Evolutionary conservation across 2,329 filamentous ascomycete genomes (phyloP).

Genomic region (Phialocephala subalpina): DNA sequence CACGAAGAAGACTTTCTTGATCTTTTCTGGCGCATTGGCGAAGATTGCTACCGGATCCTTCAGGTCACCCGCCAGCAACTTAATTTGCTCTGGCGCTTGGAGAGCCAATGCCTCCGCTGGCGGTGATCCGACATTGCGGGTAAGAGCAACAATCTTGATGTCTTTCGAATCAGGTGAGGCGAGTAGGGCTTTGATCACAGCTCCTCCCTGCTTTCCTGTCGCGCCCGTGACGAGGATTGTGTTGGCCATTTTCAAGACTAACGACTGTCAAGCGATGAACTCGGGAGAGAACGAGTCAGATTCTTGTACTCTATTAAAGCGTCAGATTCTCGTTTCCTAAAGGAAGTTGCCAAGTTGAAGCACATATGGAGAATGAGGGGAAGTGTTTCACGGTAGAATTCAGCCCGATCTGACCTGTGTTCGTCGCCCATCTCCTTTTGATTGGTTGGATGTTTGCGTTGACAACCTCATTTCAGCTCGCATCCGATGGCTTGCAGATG

Average conservation of each 20-base stretch:
- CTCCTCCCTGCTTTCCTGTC: conserved; percentile 56
- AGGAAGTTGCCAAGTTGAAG: background rate
- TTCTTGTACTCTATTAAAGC: background rate
- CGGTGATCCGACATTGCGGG: conserved; percentile 57
- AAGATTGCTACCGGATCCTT: conserved; percentile 60
- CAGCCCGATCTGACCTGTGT: conserved; percentile 5
- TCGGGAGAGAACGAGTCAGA: background rate
- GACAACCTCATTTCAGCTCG: conserved; percentile 12
- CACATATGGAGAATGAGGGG: background rate
- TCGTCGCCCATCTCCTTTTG: background rate
- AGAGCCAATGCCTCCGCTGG: conserved; percentile 56
- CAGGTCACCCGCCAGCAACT: conserved; percentile 64
- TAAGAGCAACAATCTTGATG: conserved; percentile 65
- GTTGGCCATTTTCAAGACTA: background rate
- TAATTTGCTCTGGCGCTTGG: conserved; percentile 54
- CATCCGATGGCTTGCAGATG: conserved; percentile 24
- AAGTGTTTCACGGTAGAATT: conserved; percentile 1
- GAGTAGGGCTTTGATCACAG: conserved; percentile 53
- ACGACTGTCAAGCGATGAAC: background rate
- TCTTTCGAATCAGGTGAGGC: conserved; percentile 30
- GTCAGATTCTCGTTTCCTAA: background rate
- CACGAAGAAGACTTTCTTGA: conserved; percentile 70
- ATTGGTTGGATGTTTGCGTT: conserved; percentile 28
- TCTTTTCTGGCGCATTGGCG: conserved; percentile 41
- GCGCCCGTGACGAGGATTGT: conserved; percentile 53